These are phyloP conservation scores for Prosopis cineraria DNA, from an alignment of 306 rosid genomes.

Conservation along the genomic window DNA sequence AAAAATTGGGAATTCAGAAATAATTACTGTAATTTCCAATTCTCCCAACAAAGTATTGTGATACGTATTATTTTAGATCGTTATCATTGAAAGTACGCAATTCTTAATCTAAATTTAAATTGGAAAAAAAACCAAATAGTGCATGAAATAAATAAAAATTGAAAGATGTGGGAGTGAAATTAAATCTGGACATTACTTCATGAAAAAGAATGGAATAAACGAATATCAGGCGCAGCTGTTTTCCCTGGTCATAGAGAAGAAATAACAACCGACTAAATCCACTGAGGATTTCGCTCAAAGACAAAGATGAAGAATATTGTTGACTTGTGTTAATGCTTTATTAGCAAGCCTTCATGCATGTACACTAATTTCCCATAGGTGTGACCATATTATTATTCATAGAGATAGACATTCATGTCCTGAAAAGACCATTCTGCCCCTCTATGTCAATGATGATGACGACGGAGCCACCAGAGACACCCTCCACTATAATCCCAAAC, in stretches of 20 bases:
- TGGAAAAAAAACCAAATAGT: not conserved
- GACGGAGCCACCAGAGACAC: constrained; percentile 75
- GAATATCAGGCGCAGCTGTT: constrained; percentile 27
- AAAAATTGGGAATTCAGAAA: too few species aligned
- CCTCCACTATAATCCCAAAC: constrained; percentile 48
- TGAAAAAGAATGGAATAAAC: constrained; percentile 15
- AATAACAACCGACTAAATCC: constrained; percentile 51
- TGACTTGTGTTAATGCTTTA: constrained; percentile 47
- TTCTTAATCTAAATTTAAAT: not conserved
- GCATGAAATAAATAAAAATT: not conserved
- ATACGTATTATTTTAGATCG: too few species aligned
- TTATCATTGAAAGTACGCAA: too few species aligned
- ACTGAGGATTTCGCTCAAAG: constrained; percentile 43
- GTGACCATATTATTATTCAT: constrained; percentile 20
- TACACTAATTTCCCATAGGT: constrained; percentile 37
- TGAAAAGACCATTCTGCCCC: constrained; percentile 42
- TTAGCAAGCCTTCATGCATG: constrained; percentile 38
- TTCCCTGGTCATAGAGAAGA: constrained; percentile 33
- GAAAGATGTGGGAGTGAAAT: not conserved
- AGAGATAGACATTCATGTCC: too few species aligned
- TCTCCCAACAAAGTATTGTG: too few species aligned
- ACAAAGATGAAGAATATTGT: constrained; percentile 51
- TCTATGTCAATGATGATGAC: constrained; percentile 49
- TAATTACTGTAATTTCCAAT: too few species aligned
- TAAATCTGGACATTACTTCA: not conserved